A percentile compares a stretch with the other conserved stretches of the same genome.
These are phyloP conservation scores for Trichoderma aggressivum DNA, from an alignment of 2,329 filamentous ascomycete genomes.

Conservation along the genomic window DNA sequence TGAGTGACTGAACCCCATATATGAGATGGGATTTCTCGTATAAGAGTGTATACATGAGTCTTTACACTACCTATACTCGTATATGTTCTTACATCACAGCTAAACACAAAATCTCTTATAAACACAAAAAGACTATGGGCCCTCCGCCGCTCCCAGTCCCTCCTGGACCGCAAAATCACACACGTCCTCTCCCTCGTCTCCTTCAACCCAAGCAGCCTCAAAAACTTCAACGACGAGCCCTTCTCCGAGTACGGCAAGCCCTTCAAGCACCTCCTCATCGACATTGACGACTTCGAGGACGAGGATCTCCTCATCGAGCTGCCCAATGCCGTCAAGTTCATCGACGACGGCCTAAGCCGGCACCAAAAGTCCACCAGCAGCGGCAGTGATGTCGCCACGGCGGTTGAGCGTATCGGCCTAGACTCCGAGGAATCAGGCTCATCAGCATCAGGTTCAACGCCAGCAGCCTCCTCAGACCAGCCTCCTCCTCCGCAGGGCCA, in stretches of 20 bases:
- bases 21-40: neutral
- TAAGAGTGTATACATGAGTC: neutral
- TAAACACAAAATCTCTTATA: neutral
- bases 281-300: slow-evolving; percentile 88
- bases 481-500: slow-evolving; percentile 10
- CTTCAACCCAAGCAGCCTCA: slow-evolving; percentile 41
- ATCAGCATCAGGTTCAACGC: neutral
- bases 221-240: slow-evolving; percentile 48
- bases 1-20: slow-evolving; percentile 25
- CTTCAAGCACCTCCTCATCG: slow-evolving; percentile 72
- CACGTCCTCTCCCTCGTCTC: slow-evolving; percentile 84
- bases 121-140: slow-evolving; percentile 65
- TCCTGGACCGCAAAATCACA: slow-evolving; percentile 74
- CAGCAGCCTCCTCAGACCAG: neutral
- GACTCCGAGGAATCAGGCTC: neutral
- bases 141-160: slow-evolving; percentile 65
- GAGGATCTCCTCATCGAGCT: slow-evolving; percentile 82
- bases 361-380: neutral
- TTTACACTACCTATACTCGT: too few species aligned
- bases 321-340: slow-evolving; percentile 74
- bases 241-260: slow-evolving; percentile 50
- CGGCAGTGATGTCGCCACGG: slow-evolving; percentile 1
- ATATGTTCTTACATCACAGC: neutral
- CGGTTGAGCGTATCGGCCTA: slow-evolving; percentile 10
- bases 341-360: slow-evolving; percentile 63